Evolutionary conservation across 495 filamentous ascomycete species (phyloP).

Genomic region (Hypoxylon subgilvum): DNA sequence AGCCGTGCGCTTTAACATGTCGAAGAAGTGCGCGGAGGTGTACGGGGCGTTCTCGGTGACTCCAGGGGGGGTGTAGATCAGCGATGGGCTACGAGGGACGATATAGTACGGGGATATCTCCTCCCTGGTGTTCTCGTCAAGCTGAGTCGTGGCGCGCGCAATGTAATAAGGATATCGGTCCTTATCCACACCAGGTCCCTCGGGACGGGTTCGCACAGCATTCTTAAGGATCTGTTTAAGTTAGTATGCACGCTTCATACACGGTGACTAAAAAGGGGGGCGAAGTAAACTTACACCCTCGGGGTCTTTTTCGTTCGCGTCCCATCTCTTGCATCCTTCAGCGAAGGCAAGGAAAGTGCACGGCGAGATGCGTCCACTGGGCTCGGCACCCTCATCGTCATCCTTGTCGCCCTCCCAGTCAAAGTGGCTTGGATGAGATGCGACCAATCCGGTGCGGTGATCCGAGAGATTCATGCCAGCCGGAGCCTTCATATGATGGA

Average conservation of each 20-base stretch:
- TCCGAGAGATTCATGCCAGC: background rate
- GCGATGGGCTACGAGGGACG: constrained; percentile 28
- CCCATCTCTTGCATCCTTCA: constrained; percentile 13
- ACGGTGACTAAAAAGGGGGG: background rate
- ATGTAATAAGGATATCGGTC: constrained; percentile 3
- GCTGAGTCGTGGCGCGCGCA: background rate
- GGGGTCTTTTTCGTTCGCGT: constrained; percentile 7
- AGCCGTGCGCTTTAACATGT: constrained; percentile 30
- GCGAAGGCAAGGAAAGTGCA: constrained; percentile 33
- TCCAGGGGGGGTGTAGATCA: constrained; percentile 37
- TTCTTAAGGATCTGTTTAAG: constrained; percentile 1
- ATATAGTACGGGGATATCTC: constrained; percentile 34
- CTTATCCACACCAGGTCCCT: background rate
- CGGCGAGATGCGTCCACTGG: constrained; percentile 29
- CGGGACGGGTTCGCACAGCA: constrained; percentile 17
- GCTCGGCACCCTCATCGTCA: constrained; percentile 30
- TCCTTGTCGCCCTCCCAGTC: constrained; percentile 7
- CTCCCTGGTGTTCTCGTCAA: constrained; percentile 26
- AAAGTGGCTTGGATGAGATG: background rate
- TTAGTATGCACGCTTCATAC: background rate
- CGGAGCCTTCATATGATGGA: constrained; percentile 13
- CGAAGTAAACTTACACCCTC: constrained; percentile 10
- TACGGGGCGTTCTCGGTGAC: constrained; percentile 1
- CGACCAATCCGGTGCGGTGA: background rate
- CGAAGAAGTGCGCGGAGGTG: constrained; percentile 1